These are phyloP conservation scores for Pugionium cornutum DNA, from an alignment of 345 rosid genomes.

Conservation along the genomic window DNA sequence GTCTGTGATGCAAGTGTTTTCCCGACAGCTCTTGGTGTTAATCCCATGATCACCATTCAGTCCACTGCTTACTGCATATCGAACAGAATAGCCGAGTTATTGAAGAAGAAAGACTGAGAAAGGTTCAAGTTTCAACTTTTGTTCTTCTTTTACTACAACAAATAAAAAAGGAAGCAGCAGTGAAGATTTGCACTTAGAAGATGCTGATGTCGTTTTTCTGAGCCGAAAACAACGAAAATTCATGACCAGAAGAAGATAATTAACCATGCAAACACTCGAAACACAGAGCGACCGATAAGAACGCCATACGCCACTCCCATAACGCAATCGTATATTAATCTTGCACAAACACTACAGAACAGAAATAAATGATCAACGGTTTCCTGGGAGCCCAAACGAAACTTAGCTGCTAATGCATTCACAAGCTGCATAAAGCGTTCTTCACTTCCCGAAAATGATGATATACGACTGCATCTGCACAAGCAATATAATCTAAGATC, in stretches of 20 bases:
- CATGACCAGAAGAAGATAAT: background rate
- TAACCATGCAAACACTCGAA: no score
- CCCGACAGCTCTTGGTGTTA: slow-evolving; percentile 49
- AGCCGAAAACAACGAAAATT: background rate
- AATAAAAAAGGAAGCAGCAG: background rate
- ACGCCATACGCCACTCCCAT: no score
- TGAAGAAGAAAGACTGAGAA: slow-evolving; percentile 28
- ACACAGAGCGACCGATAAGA: no score
- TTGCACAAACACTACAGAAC: no score
- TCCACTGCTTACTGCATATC: slow-evolving; percentile 58
- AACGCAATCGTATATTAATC: no score
- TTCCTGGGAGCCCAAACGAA: background rate
- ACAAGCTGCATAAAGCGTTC: background rate
- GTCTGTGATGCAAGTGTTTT: slow-evolving; percentile 53
- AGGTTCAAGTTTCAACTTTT: background rate
- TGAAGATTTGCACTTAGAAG: background rate
- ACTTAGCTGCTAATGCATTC: background rate
- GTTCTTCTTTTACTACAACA: background rate
- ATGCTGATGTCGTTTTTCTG: background rate
- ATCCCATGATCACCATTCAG: slow-evolving; percentile 61
- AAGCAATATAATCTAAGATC: slow-evolving; percentile 9
- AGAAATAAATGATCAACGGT: background rate
- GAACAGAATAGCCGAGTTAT: slow-evolving; percentile 41
- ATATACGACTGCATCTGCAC: background rate
- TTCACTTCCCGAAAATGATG: background rate